Conservation (phyloP, 176 grass and related monocot genomes). For the Miscanthus lutarioriparius region DNA sequence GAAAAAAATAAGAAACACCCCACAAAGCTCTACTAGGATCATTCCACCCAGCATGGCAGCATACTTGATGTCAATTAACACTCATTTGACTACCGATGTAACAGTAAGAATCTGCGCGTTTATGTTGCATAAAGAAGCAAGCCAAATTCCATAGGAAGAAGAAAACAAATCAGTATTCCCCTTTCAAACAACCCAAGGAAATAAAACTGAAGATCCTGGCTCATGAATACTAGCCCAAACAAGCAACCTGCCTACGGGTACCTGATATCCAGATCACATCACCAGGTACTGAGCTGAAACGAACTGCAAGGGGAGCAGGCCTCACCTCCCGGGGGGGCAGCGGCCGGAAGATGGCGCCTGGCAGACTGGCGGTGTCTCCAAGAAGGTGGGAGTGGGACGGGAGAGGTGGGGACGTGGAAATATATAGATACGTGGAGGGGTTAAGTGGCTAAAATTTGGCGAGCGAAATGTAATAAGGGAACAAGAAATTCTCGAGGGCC, state of each 20-base stretch:
- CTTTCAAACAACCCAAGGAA: background rate
- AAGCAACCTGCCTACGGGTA: background rate
- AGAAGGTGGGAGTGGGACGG: background rate
- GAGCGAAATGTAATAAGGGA: background rate
- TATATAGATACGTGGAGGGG: conserved; percentile 28
- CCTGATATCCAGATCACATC: background rate
- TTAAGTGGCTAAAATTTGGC: conserved; percentile 23
- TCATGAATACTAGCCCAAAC: background rate
- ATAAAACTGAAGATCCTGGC: background rate
- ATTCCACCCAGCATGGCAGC: background rate
- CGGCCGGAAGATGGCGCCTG: conserved; percentile 12
- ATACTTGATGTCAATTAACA: background rate
- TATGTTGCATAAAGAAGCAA: background rate
- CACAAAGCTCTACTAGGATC: too few relatives aligned
- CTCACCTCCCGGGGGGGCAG: background rate
- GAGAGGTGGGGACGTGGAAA: conserved; percentile 5
- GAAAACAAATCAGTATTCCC: background rate
- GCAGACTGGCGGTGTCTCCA: background rate
- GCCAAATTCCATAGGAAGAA: background rate
- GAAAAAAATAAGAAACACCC: too few relatives aligned
- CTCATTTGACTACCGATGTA: background rate
- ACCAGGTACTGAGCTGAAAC: background rate
- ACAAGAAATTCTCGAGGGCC: conserved; percentile 15
- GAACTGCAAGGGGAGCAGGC: background rate
- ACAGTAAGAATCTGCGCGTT: background rate